Conservation (phyloP, 257 asterid genomes). For the Solanum corneliomulleri region DNA sequence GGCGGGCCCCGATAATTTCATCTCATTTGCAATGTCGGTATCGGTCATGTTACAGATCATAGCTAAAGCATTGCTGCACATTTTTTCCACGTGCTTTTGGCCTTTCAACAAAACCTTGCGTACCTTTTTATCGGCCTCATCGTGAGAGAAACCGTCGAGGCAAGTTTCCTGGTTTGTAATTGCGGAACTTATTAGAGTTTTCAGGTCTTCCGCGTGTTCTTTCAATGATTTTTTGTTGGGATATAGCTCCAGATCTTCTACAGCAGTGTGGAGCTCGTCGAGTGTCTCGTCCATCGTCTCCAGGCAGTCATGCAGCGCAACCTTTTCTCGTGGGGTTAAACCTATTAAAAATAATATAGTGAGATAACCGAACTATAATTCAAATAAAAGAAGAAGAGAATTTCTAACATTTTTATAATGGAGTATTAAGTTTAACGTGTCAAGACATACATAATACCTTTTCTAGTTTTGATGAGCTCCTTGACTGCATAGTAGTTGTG, state of each 20-base stretch:
- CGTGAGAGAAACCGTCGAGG: constrained; percentile 77
- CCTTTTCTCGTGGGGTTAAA: constrained; percentile 26
- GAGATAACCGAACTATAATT: too few relatives aligned
- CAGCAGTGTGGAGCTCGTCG: constrained; percentile 52
- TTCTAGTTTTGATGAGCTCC: constrained; percentile 15
- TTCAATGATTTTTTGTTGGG: constrained; percentile 41
- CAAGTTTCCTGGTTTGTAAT: constrained; percentile 79
- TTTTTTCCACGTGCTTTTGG: constrained; percentile 40
- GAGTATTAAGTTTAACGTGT: not conserved
- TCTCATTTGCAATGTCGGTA: constrained; percentile 32
- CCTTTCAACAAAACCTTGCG: constrained; percentile 41
- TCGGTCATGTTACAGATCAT: constrained; percentile 72
- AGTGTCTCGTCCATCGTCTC: constrained; percentile 48
- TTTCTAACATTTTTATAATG: too few relatives aligned
- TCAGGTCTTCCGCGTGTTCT: constrained; percentile 63
- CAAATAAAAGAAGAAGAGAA: too few relatives aligned
- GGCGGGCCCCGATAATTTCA: not conserved
- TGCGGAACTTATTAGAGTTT: constrained; percentile 61
- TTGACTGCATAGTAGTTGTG: constrained; percentile 22
- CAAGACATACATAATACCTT: not conserved
- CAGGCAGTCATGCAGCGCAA: constrained; percentile 61
- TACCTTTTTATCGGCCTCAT: constrained; percentile 28
- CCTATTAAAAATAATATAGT: not conserved
- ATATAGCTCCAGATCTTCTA: constrained; percentile 32
- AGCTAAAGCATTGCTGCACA: constrained; percentile 74